Evolutionary conservation across 177 flowering plant species (phyloP).

Genomic region (Vitis hybrid): DNA sequence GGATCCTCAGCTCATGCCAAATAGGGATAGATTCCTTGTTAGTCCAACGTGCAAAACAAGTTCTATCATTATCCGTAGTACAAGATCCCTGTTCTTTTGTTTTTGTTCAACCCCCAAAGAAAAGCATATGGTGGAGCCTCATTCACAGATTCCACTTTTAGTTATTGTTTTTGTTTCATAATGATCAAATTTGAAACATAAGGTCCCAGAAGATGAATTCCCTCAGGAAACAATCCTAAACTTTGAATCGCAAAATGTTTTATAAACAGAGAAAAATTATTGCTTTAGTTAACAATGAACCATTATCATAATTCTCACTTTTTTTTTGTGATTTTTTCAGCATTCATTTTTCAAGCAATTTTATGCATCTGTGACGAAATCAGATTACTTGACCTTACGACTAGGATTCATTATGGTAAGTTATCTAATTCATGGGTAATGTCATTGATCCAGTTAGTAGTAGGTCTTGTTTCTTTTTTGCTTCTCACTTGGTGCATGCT

Average conservation of each 20-base stretch:
- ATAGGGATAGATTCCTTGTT: too few species aligned
- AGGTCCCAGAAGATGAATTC: not conserved
- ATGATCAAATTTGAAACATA: not conserved
- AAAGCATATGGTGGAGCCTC: too few species aligned
- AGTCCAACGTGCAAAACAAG: too few species aligned
- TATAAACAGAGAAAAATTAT: not conserved
- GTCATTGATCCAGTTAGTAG: not conserved
- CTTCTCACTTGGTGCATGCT: not conserved
- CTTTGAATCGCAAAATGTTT: not conserved
- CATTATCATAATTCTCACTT: conserved; percentile 7
- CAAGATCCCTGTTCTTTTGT: too few species aligned
- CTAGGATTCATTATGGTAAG: conserved; percentile 79
- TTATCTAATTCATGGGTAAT: not conserved
- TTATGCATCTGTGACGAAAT: conserved; percentile 67
- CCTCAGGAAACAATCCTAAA: not conserved
- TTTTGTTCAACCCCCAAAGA: too few species aligned
- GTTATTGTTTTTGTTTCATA: not conserved
- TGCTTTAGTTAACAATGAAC: not conserved
- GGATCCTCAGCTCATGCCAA: too few species aligned
- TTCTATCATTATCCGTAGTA: too few species aligned
- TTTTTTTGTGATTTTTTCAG: conserved; percentile 26
- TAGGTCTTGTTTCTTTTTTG: not conserved
- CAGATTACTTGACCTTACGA: conserved; percentile 76
- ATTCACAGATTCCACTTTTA: not conserved
- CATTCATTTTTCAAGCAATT: conserved; percentile 80